Percentiles rank a stretch among this genome's conserved stretches.
Evolutionary conservation across 805 yeast species (phyloP).

Genomic region (Candida sphagnicola): DNA sequence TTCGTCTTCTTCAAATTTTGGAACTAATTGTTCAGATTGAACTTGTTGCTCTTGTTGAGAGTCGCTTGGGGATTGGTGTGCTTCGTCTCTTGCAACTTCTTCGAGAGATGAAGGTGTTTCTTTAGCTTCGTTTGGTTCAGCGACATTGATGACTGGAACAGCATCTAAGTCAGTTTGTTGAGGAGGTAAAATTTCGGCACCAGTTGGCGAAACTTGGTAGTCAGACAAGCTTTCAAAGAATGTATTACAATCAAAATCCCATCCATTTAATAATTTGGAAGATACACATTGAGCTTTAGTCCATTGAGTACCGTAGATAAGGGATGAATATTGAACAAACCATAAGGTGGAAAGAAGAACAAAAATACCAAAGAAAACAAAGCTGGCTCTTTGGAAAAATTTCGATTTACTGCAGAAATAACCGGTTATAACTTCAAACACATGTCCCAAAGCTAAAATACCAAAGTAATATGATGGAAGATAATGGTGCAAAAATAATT

Average conservation of each 20-base stretch:
- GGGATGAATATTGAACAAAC: constrained; percentile 62
- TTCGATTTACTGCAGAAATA: constrained; percentile 35
- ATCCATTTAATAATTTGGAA: constrained; percentile 55
- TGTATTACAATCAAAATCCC: constrained; percentile 86
- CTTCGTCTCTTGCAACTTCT: constrained; percentile 5
- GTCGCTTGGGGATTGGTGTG: constrained; percentile 7
- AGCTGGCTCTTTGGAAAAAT: constrained; percentile 43
- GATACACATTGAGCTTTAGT: constrained; percentile 61
- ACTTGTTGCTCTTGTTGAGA: not conserved
- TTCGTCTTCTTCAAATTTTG: constrained; percentile 3
- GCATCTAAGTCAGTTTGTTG: constrained; percentile 8
- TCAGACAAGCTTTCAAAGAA: constrained; percentile 37
- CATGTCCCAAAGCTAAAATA: constrained; percentile 69
- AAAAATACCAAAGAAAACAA: constrained; percentile 44
- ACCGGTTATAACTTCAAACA: constrained; percentile 47
- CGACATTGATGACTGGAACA: constrained; percentile 14
- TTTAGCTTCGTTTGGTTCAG: constrained; percentile 18
- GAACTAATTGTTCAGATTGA: constrained; percentile 5
- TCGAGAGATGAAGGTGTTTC: constrained; percentile 18
- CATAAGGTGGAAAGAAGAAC: constrained; percentile 48
- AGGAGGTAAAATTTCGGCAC: constrained; percentile 6
- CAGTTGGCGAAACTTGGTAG: constrained; percentile 13
- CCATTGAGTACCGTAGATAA: constrained; percentile 81
- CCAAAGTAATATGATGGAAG: constrained; percentile 91
- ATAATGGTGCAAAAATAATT: constrained; percentile 89